phyloP scores from a whole-genome alignment of 371 early-diverging fungal species.

The Haplosporangium sp. region DNA sequence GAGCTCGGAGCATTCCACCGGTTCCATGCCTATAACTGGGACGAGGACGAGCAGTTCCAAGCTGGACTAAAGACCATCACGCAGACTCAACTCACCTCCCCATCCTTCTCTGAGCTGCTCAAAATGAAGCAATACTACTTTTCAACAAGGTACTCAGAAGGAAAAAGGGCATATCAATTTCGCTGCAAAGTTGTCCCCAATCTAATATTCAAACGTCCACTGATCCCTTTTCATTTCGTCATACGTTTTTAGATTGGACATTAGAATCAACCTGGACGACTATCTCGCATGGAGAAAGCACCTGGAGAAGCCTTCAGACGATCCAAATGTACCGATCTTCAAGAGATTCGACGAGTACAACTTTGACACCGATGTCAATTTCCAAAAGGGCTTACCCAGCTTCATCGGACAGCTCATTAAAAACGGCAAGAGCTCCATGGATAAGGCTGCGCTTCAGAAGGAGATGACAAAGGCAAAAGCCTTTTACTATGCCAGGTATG shows the following conservation, averaged over 20 bases:
- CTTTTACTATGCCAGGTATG: conserved; percentile 65
- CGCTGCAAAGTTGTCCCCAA: too few relatives aligned
- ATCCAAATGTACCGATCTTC: conserved; percentile 52
- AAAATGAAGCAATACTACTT: conserved; percentile 69
- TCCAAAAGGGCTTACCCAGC: conserved; percentile 58
- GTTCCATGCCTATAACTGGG: conserved; percentile 61
- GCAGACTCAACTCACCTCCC: conserved; percentile 22
- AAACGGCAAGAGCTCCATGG: conserved; percentile 54
- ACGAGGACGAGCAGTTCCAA: conserved; percentile 61
- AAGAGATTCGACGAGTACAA: conserved; percentile 61
- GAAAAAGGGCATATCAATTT: too few relatives aligned
- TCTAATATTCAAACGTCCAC: background rate
- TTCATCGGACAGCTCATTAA: conserved; percentile 60
- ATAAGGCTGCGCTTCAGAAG: conserved; percentile 59
- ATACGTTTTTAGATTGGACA: conserved; percentile 50
- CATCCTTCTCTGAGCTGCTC: conserved; percentile 49
- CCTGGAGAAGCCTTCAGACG: conserved; percentile 39
- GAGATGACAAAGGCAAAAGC: conserved; percentile 65
- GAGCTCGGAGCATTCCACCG: conserved; percentile 47
- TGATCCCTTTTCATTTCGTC: background rate
- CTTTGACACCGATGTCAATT: conserved; percentile 62
- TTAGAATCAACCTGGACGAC: conserved; percentile 58
- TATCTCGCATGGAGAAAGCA: conserved; percentile 60
- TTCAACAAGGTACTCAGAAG: conserved; percentile 48
- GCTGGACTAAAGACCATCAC: conserved; percentile 57